Conservation (phyloP, 1,139 yeast genomes). For the Geotrichum aggregatum region DNA sequence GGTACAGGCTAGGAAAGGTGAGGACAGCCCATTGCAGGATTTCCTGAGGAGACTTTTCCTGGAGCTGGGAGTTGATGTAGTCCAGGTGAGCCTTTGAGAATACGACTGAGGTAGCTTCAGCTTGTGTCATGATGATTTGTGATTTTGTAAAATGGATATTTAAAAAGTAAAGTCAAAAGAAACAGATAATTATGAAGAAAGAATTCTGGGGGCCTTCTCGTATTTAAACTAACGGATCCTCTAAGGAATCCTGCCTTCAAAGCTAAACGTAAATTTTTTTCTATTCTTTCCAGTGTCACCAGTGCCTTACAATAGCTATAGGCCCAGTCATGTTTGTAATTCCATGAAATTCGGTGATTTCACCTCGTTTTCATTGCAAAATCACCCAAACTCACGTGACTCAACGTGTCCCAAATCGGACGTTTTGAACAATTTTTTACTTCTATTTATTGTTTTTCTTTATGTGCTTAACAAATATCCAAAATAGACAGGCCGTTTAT, state of each 20-base stretch:
- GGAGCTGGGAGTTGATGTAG: constrained; percentile 56
- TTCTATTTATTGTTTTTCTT: too few relatives aligned
- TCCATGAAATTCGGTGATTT: constrained; percentile 12
- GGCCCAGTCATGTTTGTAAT: not conserved
- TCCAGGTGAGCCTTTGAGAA: constrained; percentile 32
- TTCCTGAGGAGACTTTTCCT: constrained; percentile 59
- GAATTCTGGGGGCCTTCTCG: not conserved
- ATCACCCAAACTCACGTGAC: constrained; percentile 20
- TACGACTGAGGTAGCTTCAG: constrained; percentile 9
- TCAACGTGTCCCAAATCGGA: too few relatives aligned
- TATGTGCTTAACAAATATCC: too few relatives aligned
- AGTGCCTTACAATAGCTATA: too few relatives aligned
- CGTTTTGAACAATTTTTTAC: too few relatives aligned
- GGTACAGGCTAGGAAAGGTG: constrained; percentile 77
- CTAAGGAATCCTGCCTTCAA: too few relatives aligned
- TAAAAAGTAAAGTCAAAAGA: constrained; percentile 4
- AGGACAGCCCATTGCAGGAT: constrained; percentile 75
- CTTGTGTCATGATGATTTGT: constrained; percentile 34
- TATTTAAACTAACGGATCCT: constrained; percentile 1
- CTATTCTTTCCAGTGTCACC: too few relatives aligned
- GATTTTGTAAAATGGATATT: constrained; percentile 20
- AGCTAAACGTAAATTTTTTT: not conserved
- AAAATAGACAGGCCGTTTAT: too few relatives aligned
- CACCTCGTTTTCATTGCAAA: not conserved
- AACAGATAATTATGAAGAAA: not conserved